These are phyloP conservation scores for Trametes maxima DNA, from an alignment of 768 basidiomycete species.

Conservation along the genomic window DNA sequence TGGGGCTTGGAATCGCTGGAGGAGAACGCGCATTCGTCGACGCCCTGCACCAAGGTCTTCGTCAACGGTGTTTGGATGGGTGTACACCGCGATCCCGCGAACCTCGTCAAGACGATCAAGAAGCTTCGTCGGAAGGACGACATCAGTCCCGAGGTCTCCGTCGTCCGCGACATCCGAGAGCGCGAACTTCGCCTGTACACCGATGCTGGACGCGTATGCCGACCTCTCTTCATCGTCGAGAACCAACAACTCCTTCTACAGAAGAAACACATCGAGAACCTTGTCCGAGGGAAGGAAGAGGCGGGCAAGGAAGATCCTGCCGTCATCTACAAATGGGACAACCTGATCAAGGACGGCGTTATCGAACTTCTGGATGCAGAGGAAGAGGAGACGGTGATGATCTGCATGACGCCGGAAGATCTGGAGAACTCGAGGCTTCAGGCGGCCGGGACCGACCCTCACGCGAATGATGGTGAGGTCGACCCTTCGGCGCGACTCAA, in stretches of 20 bases:
- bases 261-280: constrained; percentile 81
- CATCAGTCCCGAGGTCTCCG: constrained; percentile 94
- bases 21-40: constrained; percentile 85
- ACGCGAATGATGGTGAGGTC: constrained; percentile 66
- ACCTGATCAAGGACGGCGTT: constrained; percentile 83
- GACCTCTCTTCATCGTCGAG: constrained; percentile 96
- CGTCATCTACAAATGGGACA: constrained; percentile 71
- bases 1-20: constrained; percentile 97
- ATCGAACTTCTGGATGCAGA: constrained; percentile 96
- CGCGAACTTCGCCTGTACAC: constrained; percentile 93
- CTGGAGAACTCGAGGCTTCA: constrained; percentile 80
- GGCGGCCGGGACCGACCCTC: constrained; percentile 58
- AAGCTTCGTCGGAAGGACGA: constrained; percentile 92
- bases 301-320: constrained; percentile 62
- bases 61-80: constrained; percentile 99
- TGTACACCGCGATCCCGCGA: constrained; percentile 92
- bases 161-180: constrained; percentile 97
- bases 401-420: constrained; percentile 98
- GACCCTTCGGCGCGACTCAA: constrained; percentile 91
- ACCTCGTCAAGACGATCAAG: constrained; percentile 91
- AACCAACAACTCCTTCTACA: constrained; percentile 82
- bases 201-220: constrained; percentile 95
- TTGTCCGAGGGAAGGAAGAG: constrained; percentile 60
- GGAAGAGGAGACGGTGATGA: constrained; percentile 99
- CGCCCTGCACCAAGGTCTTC: constrained; percentile 93